phyloP scores from a whole-genome alignment of 805 yeast species.

The Candida broadrunensis region DNA sequence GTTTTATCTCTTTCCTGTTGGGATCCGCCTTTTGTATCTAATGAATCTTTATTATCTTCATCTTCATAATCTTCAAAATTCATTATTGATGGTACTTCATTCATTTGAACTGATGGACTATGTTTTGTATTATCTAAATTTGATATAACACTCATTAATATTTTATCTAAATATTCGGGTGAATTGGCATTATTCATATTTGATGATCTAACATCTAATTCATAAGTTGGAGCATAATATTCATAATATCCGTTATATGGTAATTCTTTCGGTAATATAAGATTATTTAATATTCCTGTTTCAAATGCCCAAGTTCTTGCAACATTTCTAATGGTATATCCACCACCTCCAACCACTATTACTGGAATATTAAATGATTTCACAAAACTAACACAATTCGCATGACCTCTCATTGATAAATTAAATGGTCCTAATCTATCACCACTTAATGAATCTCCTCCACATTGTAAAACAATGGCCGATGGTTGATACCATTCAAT shows the following conservation, averaged over 20 bases:
- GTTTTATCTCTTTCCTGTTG: conserved; percentile 75
- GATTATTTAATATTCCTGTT: conserved; percentile 82
- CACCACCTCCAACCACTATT: conserved; percentile 98
- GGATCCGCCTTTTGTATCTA: conserved; percentile 90
- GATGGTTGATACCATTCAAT: conserved; percentile 91
- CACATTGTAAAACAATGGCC: conserved; percentile 94
- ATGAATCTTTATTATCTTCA: conserved; percentile 75
- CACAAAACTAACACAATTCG: conserved; percentile 88
- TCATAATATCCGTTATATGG: conserved; percentile 97
- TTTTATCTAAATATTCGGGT: conserved; percentile 85
- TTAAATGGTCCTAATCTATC: conserved; percentile 96
- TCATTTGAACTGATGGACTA: conserved; percentile 96
- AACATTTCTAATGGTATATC: conserved; percentile 96
- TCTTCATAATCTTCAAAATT: conserved; percentile 79
- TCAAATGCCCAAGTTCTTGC: conserved; percentile 95
- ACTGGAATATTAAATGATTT: conserved; percentile 83
- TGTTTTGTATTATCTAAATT: conserved; percentile 85
- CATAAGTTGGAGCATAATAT: conserved; percentile 95
- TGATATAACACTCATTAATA: conserved; percentile 68
- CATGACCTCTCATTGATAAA: conserved; percentile 90
- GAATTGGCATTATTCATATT: conserved; percentile 96
- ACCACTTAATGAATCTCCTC: conserved; percentile 95
- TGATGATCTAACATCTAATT: conserved; percentile 89
- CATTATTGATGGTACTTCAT: conserved; percentile 66
- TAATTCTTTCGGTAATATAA: conserved; percentile 65